A percentile compares a stretch with the other conserved stretches of the same genome.
Conservation (phyloP, 306 rosid genomes). For the Citrullus colocynthis region DNA sequence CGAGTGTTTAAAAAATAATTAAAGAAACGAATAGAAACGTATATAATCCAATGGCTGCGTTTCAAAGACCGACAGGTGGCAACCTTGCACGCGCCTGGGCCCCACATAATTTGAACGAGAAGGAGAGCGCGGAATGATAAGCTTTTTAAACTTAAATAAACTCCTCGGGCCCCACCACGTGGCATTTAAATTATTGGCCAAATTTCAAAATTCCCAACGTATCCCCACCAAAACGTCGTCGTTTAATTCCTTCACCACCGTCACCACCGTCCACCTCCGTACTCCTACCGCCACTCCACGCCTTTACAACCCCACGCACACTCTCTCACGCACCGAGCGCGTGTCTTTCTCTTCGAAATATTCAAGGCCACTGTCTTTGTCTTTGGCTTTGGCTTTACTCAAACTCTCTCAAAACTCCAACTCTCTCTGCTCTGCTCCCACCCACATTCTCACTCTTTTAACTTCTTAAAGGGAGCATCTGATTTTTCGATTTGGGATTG, state of each 20-base stretch:
- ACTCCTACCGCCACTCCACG: background rate
- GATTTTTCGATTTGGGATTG: background rate
- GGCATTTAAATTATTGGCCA: conserved; percentile 15
- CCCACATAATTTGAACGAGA: conserved; percentile 48
- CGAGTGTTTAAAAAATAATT: background rate
- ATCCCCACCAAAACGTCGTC: conserved; percentile 31
- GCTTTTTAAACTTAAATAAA: conserved; percentile 7
- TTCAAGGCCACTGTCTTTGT: conserved; percentile 24
- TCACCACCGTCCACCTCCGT: conserved; percentile 3
- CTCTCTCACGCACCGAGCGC: conserved; percentile 13
- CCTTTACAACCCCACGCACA: conserved; percentile 13
- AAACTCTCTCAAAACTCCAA: background rate
- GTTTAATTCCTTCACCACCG: conserved; percentile 11
- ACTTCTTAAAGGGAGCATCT: background rate
- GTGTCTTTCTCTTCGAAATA: conserved; percentile 11
- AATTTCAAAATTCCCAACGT: conserved; percentile 21
- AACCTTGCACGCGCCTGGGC: background rate
- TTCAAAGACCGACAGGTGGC: background rate
- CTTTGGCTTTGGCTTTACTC: conserved; percentile 41
- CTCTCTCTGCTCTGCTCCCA: background rate
- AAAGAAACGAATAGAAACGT: background rate
- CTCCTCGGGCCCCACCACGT: conserved; percentile 59
- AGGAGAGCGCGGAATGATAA: conserved; percentile 73
- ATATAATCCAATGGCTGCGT: background rate
- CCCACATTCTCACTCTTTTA: conserved; percentile 13